Base-by-base conservation (phyloP, 164 flowering plant species). In the Sedum album region DNA sequence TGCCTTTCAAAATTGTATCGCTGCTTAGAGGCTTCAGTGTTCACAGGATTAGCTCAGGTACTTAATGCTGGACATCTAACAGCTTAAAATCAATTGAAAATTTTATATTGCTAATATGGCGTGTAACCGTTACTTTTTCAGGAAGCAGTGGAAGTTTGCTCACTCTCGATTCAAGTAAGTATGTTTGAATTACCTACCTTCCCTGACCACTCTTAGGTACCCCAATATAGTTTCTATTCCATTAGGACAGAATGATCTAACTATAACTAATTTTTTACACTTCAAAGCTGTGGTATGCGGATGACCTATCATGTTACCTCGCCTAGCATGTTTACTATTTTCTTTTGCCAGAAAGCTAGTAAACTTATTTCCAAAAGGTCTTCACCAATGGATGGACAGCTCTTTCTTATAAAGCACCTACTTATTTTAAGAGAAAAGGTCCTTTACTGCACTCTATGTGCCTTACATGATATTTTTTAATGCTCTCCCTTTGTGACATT, bases 11-110 rank as follows among this genome's bases (percentile, higher is more conserved):
- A 90, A 84, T 73, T 95, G 73, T 92, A 92, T 75, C 89, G 82
- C 30, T 87, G 91, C 74, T 74, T 95, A 73, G 97, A 95, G 75
- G 76, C 92, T 67, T 79, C 75, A 69, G 97, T 95, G 68, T 95
- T 95, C 82, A 92, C 99, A 68, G 99, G 99, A 44, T 79, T 95
- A 74, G 99, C 99, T 31, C 99, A 95, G 99, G 99, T 87, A 74
- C 35, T 48, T 63, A 38, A 60, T 25, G 66, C n/a, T 61, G 66
- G 68, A 6, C 14, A 41, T n/a, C 14, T 25, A 51, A 25, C 48
- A 28, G 33, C 6, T 33, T 67, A 11, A 13, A 67, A 1, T 7
- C n/a, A n/a, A 57, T 18, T 28, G 31, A 13, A 26, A 26, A 39
- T 65, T 21, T 67, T 30, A 63, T 42, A 26, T 6, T 49, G 35